These are phyloP conservation scores for Aphelidium insulamus DNA, from an alignment of 371 early-diverging fungal genomes.

Conservation along the genomic window DNA sequence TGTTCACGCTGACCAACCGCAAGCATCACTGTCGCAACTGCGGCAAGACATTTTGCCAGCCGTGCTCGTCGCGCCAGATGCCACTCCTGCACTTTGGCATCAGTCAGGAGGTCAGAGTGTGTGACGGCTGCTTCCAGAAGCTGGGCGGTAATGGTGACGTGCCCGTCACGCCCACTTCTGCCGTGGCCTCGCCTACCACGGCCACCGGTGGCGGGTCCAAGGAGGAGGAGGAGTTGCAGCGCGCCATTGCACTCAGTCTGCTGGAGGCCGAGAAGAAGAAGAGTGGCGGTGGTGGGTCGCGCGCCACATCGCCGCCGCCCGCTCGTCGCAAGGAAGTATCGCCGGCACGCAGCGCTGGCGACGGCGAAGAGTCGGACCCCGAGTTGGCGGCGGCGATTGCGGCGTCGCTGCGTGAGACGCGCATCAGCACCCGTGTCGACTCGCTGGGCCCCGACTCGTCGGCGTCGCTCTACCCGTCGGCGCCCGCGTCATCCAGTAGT, in stretches of 20 bases:
- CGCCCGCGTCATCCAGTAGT: conserved; percentile 3
- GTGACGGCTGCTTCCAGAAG: conserved; percentile 62
- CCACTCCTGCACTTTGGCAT: conserved; percentile 68
- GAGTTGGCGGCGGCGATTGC: conserved; percentile 78
- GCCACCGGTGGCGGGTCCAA: conserved; percentile 8
- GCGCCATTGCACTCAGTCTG: conserved; percentile 65
- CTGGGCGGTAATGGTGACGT: conserved; percentile 17
- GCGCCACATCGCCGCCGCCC: conserved; percentile 1
- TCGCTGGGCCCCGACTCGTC: too few species aligned
- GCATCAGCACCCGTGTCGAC: too few species aligned
- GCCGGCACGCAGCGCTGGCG: conserved; percentile 1
- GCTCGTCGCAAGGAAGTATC: not conserved
- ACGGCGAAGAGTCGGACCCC: conserved; percentile 51
- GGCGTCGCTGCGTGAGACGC: conserved; percentile 58
- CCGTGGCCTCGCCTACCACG: conserved; percentile 4
- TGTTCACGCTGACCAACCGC: conserved; percentile 75
- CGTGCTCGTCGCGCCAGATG: conserved; percentile 63
- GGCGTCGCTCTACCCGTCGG: conserved; percentile 1
- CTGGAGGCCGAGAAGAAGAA: conserved; percentile 36
- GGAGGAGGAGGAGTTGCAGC: conserved; percentile 63
- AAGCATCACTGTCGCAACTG: conserved; percentile 95
- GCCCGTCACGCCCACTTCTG: conserved; percentile 1
- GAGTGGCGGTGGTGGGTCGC: conserved; percentile 7
- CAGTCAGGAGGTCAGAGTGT: conserved; percentile 70
- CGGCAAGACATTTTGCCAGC: conserved; percentile 71